Base-by-base conservation (phyloP, 495 filamentous ascomycete species). In the Friedmanniomyces endolithicus region DNA sequence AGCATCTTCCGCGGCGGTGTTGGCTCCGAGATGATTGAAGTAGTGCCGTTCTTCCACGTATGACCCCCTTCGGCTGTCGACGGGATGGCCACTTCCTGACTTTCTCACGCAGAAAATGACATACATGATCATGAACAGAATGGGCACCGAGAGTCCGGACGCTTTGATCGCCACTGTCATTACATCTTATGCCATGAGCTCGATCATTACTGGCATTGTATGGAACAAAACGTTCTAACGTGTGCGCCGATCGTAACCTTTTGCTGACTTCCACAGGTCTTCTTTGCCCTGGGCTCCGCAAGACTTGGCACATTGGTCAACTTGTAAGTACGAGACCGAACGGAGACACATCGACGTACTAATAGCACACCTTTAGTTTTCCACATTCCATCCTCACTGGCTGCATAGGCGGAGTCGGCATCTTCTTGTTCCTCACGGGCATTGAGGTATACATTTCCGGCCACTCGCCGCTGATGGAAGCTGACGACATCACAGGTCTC, bases 401-500 rank as follows among this genome's bases (percentile, higher is more conserved):
- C 23, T 96, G 94, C 64, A 97, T 98, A 56, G 92, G 94, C 39
- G 92, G 92, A 52, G 94, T 98, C 20, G 92, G 92, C n/a, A 94
- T 87, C 75, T 98, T 98, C 68, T 77, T 98, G 23, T 71, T 96
- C 46, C 80, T 83, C 39, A 98, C 92, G 1, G 92, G 86, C 23
- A 76, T 98, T 45, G 92, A 98, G 27, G 20, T 31, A 31, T 9
- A 9, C 9, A 31, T 31, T 31, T 9, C 27, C 3, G 9, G 9
- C n/a, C n/a, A n/a, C n/a, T n/a, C n/a, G 27, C 27, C 27, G 3
- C 9, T 31, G 3, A 31, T 31, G 3, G 27, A 31, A 31, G 3
- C 9, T 31, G 27, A 31, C 27, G 27, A 31, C 27, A 31, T 4
- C 27, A 31, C 27, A 31, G 63, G 92, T 98, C 20, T 90, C 88